Evolutionary conservation across 768 basidiomycete genomes (phyloP), one percentile per base, ranked within the genome.

Genomic region (Russula earlei): DNA sequence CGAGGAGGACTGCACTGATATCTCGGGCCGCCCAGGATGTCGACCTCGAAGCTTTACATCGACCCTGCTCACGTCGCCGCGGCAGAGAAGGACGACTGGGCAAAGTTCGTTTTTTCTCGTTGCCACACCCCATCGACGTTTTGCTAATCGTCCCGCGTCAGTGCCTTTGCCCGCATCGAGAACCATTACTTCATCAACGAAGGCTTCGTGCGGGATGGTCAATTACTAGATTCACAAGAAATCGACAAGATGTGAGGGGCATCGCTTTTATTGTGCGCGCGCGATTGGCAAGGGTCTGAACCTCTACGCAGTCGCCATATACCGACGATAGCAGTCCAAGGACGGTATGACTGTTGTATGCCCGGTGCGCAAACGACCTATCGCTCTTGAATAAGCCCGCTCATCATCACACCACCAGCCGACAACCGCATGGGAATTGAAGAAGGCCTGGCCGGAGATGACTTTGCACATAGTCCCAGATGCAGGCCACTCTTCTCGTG

Each of bases 101-200:
- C 91, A 24, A 82, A 82, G 89, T 89, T 64, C 42, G 77, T 71
- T 19, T 49, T 14, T 27, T 56, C n/a, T 29, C 20, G n/a, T 40
- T n/a, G 6, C 6, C 20, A 5, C 10, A 27, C 37, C 5, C 3
- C 25, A 12, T 12, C 4, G n/a, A 38, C 33, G 12, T 34, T 24
- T 9, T 1, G 10, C 41, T 11, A 36, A 31, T 41, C 7, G 34
- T 15, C 15, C 6, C 3, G n/a, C n/a, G n/a, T 25, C 50, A 92
- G 89, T 54, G 85, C 91, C 0, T 93, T 92, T 68, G 87, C 91
- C 19, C 74, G 83, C 36, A 91, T 94, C 44, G 91, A 92, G 71
- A 91, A 91, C 64, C 91, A 94, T 64, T 95, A 87, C 68, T 94
- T 94, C 64, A 72, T 93, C 49, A 89, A 93, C 63, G 77, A 91